Conservation (phyloP, 2,329 filamentous ascomycete genomes). For the Ilyonectria destructans region DNA sequence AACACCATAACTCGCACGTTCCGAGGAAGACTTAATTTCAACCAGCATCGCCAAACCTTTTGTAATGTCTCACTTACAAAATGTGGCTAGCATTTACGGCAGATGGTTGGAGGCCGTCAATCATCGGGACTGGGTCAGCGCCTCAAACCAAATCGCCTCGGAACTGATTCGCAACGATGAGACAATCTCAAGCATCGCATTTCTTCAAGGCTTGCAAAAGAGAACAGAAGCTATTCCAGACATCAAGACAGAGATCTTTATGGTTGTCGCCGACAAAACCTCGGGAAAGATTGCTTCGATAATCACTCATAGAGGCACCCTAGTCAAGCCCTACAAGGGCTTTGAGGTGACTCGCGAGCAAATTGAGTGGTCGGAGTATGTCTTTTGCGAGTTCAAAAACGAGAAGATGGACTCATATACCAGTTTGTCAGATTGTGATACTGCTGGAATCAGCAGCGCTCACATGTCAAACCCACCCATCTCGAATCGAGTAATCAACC, state of each 20-base stretch:
- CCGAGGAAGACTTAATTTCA: neutral
- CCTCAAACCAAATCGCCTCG: neutral
- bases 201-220: neutral
- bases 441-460: too few relatives aligned
- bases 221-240: neutral
- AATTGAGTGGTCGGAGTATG: neutral
- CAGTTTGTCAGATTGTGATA: neutral
- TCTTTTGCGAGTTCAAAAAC: neutral
- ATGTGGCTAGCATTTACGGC: neutral
- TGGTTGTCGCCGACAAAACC: neutral
- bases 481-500: neutral
- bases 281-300: neutral
- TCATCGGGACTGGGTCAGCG: neutral
- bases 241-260: neutral
- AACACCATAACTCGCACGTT: too few relatives aligned
- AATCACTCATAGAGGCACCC: neutral
- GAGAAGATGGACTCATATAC: neutral
- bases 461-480: too few relatives aligned
- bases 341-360: neutral
- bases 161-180: neutral
- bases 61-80: neutral
- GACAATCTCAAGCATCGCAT: neutral
- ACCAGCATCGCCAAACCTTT: neutral
- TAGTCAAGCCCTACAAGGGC: neutral
- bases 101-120: neutral